Percentiles rank a stretch among this genome's conserved stretches.
phyloP scores from a whole-genome alignment of 169 alveolate species.

The Plasmodium inui region DNA sequence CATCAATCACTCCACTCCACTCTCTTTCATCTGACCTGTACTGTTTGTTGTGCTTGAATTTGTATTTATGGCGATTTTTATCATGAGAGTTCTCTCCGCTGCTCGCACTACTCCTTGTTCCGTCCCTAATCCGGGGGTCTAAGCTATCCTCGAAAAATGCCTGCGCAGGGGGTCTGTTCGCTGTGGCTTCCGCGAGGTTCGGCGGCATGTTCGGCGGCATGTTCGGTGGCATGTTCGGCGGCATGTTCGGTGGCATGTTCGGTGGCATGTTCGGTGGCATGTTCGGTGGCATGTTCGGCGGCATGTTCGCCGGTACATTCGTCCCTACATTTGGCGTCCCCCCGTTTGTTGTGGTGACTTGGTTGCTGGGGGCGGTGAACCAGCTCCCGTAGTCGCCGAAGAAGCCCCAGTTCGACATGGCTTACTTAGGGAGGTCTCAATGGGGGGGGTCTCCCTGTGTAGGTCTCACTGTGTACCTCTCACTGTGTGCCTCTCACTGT shows the following conservation, averaged over 20 bases:
- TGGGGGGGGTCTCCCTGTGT: too few relatives aligned
- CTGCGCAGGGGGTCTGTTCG: not conserved
- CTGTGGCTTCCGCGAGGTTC: not conserved
- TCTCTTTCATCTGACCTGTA: not conserved
- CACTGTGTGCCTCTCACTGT: too few relatives aligned
- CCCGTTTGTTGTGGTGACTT: not conserved
- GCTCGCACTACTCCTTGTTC: not conserved
- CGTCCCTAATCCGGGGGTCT: not conserved
- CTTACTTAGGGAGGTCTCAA: not conserved
- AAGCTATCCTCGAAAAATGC: not conserved
- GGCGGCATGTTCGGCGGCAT: not conserved
- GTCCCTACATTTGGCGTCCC: not conserved
- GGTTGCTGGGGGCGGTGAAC: not conserved
- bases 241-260: not conserved
- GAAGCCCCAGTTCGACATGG: conserved; percentile 58
- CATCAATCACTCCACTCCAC: not conserved
- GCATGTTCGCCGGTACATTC: not conserved
- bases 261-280: not conserved
- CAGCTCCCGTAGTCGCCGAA: conserved; percentile 31
- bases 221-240: not conserved
- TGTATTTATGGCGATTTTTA: not conserved
- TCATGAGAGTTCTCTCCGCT: not conserved
- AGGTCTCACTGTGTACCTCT: too few relatives aligned
- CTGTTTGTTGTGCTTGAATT: not conserved
- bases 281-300: not conserved